Evolutionary conservation across 202 grass and related monocot genomes (phyloP).

Genomic region (Panicum virgatum): DNA sequence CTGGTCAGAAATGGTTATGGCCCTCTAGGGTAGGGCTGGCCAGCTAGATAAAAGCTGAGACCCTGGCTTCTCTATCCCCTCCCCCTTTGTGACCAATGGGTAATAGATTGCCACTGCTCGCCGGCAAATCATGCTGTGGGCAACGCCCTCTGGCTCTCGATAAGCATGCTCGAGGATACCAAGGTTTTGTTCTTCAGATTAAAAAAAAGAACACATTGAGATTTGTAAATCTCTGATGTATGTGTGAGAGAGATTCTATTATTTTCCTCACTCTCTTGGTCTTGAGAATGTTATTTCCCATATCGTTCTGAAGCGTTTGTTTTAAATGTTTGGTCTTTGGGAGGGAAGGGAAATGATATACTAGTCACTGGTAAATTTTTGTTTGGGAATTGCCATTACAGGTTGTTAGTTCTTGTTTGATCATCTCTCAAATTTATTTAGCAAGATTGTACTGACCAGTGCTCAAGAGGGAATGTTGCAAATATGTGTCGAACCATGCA

Average conservation of each 20-base stretch:
- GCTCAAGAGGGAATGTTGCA: not conserved
- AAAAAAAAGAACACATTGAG: not conserved
- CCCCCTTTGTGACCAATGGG: conserved; percentile 38
- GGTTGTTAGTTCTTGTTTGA: not conserved
- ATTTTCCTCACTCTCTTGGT: not conserved
- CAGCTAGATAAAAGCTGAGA: conserved; percentile 20
- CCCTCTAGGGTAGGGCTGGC: not conserved
- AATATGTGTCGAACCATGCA: not conserved
- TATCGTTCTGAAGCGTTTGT: not conserved
- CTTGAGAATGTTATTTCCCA: not conserved
- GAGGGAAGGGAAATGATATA: not conserved
- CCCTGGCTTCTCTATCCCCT: not conserved
- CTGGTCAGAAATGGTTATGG: conserved; percentile 17
- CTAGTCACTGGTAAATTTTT: not conserved
- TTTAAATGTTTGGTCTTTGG: not conserved
- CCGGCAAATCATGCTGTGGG: conserved; percentile 40
- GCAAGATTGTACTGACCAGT: not conserved
- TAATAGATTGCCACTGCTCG: conserved; percentile 18
- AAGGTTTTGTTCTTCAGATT: conserved; percentile 48
- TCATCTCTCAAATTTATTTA: not conserved
- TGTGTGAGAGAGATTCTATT: no score
- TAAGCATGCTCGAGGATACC: conserved; percentile 47
- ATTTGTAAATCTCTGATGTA: not conserved
- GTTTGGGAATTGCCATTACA: not conserved
- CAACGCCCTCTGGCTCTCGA: not conserved